Percentiles rank a stretch among this genome's conserved stretches.
phyloP scores from a whole-genome alignment of 352 stramenopile genomes.

The Globisporangium middletonii region DNA sequence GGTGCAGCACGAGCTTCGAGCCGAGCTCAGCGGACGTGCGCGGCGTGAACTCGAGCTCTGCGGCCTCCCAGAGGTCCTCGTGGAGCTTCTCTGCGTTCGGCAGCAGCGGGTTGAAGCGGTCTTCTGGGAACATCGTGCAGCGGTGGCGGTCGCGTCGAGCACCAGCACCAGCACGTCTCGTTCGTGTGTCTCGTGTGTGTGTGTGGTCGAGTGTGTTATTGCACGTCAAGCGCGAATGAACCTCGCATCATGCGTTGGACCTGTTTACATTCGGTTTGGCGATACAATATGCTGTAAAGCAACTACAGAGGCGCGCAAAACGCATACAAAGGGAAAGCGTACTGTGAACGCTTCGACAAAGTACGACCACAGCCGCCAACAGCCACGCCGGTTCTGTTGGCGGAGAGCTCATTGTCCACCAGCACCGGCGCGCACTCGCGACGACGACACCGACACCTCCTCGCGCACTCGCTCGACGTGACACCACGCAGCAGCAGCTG shows the following conservation, averaged over 20 bases:
- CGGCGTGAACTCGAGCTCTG: constrained; percentile 49
- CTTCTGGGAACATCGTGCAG: constrained; percentile 59
- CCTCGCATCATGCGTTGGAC: no score
- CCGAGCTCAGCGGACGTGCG: constrained; percentile 68
- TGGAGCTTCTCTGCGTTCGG: constrained; percentile 67
- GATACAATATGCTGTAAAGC: no score
- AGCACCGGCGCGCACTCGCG: neutral
- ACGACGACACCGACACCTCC: neutral
- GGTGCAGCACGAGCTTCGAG: constrained; percentile 66
- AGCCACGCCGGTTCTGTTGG: constrained; percentile 10
- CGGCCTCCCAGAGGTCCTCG: constrained; percentile 46
- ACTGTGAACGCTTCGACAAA: neutral
- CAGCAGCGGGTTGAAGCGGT: constrained; percentile 76
- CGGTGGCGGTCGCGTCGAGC: neutral
- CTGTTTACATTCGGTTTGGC: no score
- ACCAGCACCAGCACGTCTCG: neutral
- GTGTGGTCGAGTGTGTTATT: no score
- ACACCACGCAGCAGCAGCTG: neutral
- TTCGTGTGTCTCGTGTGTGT: no score
- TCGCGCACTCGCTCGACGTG: neutral
- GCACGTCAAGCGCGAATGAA: no score
- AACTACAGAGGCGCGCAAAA: no score
- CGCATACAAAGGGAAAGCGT: no score
- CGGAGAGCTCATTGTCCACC: constrained; percentile 8
- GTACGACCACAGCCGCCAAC: constrained; percentile 4